Evolutionary conservation across 179 eudicot genomes (phyloP).

Genomic region (Spergularia azorica): DNA sequence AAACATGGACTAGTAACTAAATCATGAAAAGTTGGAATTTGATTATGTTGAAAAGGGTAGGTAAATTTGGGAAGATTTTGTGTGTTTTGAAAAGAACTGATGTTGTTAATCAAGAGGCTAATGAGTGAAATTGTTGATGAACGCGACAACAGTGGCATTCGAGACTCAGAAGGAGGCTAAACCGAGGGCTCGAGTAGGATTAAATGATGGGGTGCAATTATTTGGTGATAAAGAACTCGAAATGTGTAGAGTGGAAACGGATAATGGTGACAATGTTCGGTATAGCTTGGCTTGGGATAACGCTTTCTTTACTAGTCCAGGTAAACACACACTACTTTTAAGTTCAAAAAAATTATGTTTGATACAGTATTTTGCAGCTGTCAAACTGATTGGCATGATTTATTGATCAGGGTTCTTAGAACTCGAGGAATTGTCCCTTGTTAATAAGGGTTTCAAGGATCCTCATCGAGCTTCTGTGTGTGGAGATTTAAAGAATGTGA

Average conservation of each 20-base stretch:
- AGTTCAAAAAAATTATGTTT: not conserved
- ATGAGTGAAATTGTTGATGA: not conserved
- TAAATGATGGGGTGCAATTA: constrained; percentile 16
- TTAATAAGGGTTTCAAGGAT: constrained; percentile 50
- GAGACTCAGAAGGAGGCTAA: constrained; percentile 31
- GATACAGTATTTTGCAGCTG: not conserved
- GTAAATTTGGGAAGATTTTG: too few species aligned
- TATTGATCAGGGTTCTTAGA: constrained; percentile 52
- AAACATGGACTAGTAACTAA: too few species aligned
- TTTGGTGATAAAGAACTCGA: constrained; percentile 25
- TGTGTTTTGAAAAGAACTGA: too few species aligned
- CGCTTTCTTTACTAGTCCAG: constrained; percentile 61
- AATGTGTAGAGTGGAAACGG: not conserved
- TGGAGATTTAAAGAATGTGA: constrained; percentile 19
- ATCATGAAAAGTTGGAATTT: too few species aligned
- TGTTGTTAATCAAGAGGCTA: too few species aligned
- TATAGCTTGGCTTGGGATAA: constrained; percentile 72
- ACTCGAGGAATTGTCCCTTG: constrained; percentile 50
- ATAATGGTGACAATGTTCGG: constrained; percentile 24
- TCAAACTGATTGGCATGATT: not conserved
- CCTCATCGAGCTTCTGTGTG: constrained; percentile 22
- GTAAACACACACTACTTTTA: constrained; percentile 27
- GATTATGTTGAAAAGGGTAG: too few species aligned
- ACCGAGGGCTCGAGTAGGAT: constrained; percentile 1
- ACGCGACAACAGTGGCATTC: constrained; percentile 22